phyloP scores from a whole-genome alignment of 305 asterid genomes.

The Stenogyne calaminthoides region DNA sequence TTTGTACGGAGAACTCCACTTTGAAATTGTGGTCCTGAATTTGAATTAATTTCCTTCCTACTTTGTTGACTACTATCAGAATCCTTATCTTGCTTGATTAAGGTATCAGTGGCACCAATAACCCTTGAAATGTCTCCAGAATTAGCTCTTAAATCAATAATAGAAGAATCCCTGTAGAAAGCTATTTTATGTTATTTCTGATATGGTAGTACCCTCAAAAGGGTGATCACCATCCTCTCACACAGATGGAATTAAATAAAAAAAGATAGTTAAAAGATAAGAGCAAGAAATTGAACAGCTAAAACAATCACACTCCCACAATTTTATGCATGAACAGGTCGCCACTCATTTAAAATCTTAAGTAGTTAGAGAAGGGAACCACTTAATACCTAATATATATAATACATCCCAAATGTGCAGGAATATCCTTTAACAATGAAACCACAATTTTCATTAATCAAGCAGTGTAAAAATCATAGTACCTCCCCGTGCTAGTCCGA shows the following conservation, averaged over 20 bases:
- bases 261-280: not conserved
- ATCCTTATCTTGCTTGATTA: slow-evolving; percentile 65
- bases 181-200: slow-evolving; percentile 21
- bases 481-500: slow-evolving; percentile 89
- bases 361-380: slow-evolving; percentile 1
- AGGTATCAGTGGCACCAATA: slow-evolving; percentile 48
- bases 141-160: slow-evolving; percentile 69
- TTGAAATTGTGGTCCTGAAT: slow-evolving; percentile 59
- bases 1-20: slow-evolving; percentile 98
- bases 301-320: not conserved
- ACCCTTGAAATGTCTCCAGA: slow-evolving; percentile 75
- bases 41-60: slow-evolving; percentile 42
- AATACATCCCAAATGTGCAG: not conserved
- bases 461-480: slow-evolving; percentile 25
- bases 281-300: not conserved
- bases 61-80: slow-evolving; percentile 47
- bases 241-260: not conserved
- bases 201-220: not conserved
- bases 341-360: not conserved
- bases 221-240: not conserved
- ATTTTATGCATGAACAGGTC: not conserved
- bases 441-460: not conserved
- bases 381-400: not conserved
- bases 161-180: slow-evolving; percentile 71
- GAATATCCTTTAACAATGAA: not conserved